Evolutionary conservation across 116 monocot species (phyloP), one percentile per base, ranked within the genome.

Genomic region (Iris pallida): DNA sequence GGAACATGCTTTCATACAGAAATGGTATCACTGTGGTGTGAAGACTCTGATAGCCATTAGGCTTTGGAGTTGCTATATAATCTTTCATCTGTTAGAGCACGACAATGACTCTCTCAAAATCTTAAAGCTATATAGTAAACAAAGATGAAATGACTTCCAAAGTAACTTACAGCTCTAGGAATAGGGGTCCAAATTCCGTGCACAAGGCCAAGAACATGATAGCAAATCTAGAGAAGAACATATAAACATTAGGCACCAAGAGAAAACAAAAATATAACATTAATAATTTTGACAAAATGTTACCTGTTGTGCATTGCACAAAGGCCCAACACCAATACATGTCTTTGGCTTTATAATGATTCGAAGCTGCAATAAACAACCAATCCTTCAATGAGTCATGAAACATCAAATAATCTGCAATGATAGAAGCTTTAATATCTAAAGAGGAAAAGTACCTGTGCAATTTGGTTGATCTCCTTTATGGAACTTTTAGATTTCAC

Each of bases 1-100:
- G 82, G 48, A 93, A 93, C 98, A 93, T 98, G 74, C 93, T 98
- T 70, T 98, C 93, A 73, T 93, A 92, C 16, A 98, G 77, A 82
- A 98, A 98, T 19, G 98, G 98, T 77, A 98, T 90, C 68, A 98
- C 98, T 15, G 86, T 93, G 47, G 98, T 93, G 67, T 98, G 98
- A 48, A 98, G 88, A 74, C 98, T 88, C 72, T 98, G 93, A 77
- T 98, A 98, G 41, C 90, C 93, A 75, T 98, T 98, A 43, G 98
- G 93, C 78, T 98, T 98, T 66, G 98, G 93, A 48, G 93, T 98
- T 59, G 98, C 93, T 70, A 93, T 93, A 42, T 90, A 98, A 71
- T 98, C 98, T 72, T 98, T 98, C 79, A 98, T 82, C 98, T 98
- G 71, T 77, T 41, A 76, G 4, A 69, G 16, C 12, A 53, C 9